Conservation (phyloP, 2,329 filamentous ascomycete species). For the Cryphonectria japonica region DNA sequence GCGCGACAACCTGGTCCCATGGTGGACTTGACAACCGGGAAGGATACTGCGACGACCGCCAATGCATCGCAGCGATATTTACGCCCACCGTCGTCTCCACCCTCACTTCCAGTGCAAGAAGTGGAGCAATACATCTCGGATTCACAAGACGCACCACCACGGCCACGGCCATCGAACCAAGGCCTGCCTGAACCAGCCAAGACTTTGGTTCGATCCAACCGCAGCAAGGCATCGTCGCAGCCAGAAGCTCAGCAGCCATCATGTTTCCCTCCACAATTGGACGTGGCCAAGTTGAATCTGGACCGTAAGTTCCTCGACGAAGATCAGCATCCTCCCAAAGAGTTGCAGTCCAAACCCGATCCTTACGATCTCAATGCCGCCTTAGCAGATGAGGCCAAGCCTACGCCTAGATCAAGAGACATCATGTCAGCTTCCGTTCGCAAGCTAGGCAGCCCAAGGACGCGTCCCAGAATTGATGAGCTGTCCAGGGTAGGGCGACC, state of each 20-base stretch:
- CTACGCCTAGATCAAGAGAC: neutral
- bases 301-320: neutral
- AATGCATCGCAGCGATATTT: neutral
- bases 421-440: slow-evolving; percentile 17
- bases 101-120: slow-evolving; percentile 2
- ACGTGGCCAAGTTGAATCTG: neutral
- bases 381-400: slow-evolving; percentile 9
- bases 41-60: neutral
- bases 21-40: neutral
- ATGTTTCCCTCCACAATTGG: slow-evolving; percentile 1
- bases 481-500: neutral
- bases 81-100: neutral
- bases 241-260: neutral
- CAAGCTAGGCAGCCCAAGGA: slow-evolving; percentile 18
- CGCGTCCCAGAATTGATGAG: neutral
- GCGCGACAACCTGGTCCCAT: neutral
- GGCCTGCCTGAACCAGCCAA: too few species aligned
- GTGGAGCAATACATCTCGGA: slow-evolving; percentile 16
- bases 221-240: neutral
- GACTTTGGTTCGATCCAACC: neutral
- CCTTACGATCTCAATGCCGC: slow-evolving; percentile 26
- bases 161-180: neutral
- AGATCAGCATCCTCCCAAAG: neutral
- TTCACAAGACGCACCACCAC: slow-evolving; percentile 14
- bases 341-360: slow-evolving; percentile 15